These are phyloP conservation scores for Aaosphaeria arxii DNA, from an alignment of 2,329 filamentous ascomycete genomes.

Conservation along the genomic window DNA sequence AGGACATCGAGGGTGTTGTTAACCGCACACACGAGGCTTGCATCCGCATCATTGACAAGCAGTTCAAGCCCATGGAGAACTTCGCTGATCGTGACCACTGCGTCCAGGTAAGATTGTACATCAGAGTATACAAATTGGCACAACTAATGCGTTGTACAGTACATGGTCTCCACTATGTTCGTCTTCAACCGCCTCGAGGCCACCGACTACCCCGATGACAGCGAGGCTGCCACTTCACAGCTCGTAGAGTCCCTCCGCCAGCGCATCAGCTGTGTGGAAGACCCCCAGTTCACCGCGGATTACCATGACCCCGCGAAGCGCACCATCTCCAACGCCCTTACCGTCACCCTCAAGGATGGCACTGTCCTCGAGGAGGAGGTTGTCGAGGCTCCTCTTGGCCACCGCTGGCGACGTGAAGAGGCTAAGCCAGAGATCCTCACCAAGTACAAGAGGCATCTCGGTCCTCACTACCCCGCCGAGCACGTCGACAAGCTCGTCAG, in stretches of 20 bases:
- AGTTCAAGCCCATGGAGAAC: conserved; percentile 99
- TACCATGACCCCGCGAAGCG: conserved; percentile 93
- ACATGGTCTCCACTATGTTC: conserved; percentile 98
- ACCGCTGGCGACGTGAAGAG: conserved; percentile 87
- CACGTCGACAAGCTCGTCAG: conserved; percentile 81
- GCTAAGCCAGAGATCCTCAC: conserved; percentile 94
- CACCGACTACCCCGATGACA: conserved; percentile 87
- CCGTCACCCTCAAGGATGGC: conserved; percentile 91
- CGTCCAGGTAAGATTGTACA: conserved; percentile 63
- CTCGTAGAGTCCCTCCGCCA: conserved; percentile 88
- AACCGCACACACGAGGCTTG: conserved; percentile 98
- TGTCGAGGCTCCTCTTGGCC: conserved; percentile 91
- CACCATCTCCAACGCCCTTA: conserved; percentile 95
- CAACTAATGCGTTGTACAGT: conserved; percentile 44
- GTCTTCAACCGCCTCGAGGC: conserved; percentile 91
- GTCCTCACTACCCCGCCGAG: conserved; percentile 73
- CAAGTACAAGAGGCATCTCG: conserved; percentile 92
- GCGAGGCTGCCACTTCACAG: conserved; percentile 84
- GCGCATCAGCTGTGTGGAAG: conserved; percentile 95
- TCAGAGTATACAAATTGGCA: background rate
- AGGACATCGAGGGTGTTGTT: conserved; percentile 84
- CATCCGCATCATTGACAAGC: conserved; percentile 99
- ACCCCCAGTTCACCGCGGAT: conserved; percentile 88
- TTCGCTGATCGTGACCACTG: conserved; percentile 99
- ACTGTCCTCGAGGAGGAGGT: conserved; percentile 86